phyloP scores from a whole-genome alignment of 805 yeast genomes.

The Ogataea salicorniae region DNA sequence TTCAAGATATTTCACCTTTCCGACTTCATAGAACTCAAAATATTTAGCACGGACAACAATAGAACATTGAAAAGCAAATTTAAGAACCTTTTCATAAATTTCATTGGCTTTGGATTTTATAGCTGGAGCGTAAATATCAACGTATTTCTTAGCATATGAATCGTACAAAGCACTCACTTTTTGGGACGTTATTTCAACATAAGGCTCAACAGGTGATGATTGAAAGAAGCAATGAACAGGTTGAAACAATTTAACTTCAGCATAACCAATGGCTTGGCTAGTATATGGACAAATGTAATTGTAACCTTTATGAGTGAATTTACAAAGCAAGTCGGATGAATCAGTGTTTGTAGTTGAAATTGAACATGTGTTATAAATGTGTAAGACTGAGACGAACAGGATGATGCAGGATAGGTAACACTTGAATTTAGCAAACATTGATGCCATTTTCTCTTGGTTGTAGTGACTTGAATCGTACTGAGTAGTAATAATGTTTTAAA shows the following conservation, averaged over 20 bases:
- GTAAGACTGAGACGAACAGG: constrained; percentile 14
- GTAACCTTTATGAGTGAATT: constrained; percentile 17
- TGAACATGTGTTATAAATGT: constrained; percentile 23
- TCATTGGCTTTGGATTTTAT: constrained; percentile 1
- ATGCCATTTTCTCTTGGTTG: neutral
- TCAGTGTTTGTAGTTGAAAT: constrained; percentile 12
- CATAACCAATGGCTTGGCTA: constrained; percentile 8
- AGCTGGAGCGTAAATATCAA: constrained; percentile 13
- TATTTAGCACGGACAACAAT: constrained; percentile 4
- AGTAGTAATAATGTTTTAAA: no score
- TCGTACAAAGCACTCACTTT: constrained; percentile 6
- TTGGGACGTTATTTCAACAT: constrained; percentile 14
- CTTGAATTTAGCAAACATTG: constrained; percentile 12
- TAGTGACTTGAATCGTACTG: no score
- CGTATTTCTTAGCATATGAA: constrained; percentile 13
- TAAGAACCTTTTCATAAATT: neutral
- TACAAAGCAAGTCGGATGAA: constrained; percentile 18
- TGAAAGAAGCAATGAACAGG: constrained; percentile 15
- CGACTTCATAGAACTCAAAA: neutral
- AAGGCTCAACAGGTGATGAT: constrained; percentile 20
- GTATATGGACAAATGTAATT: constrained; percentile 15
- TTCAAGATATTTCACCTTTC: constrained; percentile 4
- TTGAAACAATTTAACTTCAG: constrained; percentile 8
- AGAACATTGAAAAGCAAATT: neutral
- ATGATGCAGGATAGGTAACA: constrained; percentile 12